phyloP scores from a whole-genome alignment of 805 yeast genomes.

The Ogataea parapolymorpha region DNA sequence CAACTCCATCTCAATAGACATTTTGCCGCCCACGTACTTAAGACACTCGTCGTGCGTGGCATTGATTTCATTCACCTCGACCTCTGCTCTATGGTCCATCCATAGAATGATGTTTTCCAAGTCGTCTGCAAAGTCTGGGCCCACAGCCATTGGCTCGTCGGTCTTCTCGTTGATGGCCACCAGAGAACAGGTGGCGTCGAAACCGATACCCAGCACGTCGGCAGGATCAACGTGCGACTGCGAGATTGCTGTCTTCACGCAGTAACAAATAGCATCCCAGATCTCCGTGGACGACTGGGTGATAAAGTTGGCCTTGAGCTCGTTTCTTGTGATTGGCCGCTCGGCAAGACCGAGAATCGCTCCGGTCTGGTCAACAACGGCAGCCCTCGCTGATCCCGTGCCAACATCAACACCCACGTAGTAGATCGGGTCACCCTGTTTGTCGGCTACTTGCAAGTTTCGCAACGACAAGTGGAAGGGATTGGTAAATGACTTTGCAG shows the following conservation, averaged over 20 bases:
- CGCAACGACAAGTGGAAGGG: conserved; percentile 35
- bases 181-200: conserved; percentile 95
- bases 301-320: conserved; percentile 66
- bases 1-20: conserved; percentile 98
- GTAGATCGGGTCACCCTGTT: conserved; percentile 27
- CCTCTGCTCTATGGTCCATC: conserved; percentile 97
- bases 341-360: conserved; percentile 77
- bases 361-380: conserved; percentile 80
- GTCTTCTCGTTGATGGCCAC: conserved; percentile 68
- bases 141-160: conserved; percentile 79
- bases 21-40: conserved; percentile 92
- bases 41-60: conserved; percentile 74
- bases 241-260: conserved; percentile 70
- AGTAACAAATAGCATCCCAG: conserved; percentile 83
- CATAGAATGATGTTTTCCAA: conserved; percentile 86
- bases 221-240: conserved; percentile 71
- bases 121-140: conserved; percentile 76
- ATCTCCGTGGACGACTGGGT: conserved; percentile 90
- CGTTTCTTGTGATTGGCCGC: conserved; percentile 73
- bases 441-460: conserved; percentile 23
- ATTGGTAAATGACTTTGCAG: conserved; percentile 30
- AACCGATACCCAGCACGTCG: conserved; percentile 82
- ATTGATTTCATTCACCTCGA: conserved; percentile 78
- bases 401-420: conserved; percentile 57
- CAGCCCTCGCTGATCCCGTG: conserved; percentile 97